Percentiles rank a stretch among this genome's conserved stretches.
Evolutionary conservation across 176 grass and related monocot species (phyloP).

Genomic region (Melocanna baccifera): DNA sequence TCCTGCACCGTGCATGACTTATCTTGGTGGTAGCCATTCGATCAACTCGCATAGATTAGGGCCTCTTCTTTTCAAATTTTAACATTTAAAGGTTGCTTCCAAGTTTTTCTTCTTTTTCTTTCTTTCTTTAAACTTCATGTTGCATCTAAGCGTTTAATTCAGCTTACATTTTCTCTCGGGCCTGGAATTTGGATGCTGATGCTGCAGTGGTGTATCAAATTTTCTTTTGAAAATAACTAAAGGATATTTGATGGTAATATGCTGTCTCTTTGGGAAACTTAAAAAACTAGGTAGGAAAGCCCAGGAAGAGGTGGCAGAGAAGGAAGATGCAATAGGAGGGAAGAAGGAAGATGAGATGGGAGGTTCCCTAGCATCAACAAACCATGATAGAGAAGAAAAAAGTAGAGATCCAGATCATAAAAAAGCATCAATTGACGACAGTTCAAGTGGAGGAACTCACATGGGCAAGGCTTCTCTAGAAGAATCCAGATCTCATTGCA

Average conservation of each 20-base stretch:
- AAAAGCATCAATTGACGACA: conserved; percentile 43
- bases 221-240: neutral
- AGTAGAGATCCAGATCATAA: conserved; percentile 29
- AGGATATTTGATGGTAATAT: conserved; percentile 13
- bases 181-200: conserved; percentile 25
- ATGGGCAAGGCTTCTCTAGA: conserved; percentile 37
- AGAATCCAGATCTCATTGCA: conserved; percentile 45
- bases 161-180: neutral
- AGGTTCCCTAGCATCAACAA: conserved; percentile 37
- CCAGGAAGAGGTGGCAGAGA: conserved; percentile 50
- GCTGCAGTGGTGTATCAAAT: neutral
- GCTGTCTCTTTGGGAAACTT: conserved; percentile 6
- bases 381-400: conserved; percentile 54
- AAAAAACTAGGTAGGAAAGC: conserved; percentile 49
- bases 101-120: neutral
- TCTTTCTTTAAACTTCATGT: neutral
- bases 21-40: conserved; percentile 2
- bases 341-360: conserved; percentile 38
- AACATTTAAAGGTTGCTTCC: neutral
- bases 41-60: conserved; percentile 23
- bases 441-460: conserved; percentile 46
- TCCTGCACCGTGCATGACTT: conserved; percentile 7
- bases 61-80: neutral
- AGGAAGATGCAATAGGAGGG: conserved; percentile 34
- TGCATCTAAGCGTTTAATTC: neutral